phyloP scores from a whole-genome alignment of 106 monocot species.

The Dioscorea zingiberensis region DNA sequence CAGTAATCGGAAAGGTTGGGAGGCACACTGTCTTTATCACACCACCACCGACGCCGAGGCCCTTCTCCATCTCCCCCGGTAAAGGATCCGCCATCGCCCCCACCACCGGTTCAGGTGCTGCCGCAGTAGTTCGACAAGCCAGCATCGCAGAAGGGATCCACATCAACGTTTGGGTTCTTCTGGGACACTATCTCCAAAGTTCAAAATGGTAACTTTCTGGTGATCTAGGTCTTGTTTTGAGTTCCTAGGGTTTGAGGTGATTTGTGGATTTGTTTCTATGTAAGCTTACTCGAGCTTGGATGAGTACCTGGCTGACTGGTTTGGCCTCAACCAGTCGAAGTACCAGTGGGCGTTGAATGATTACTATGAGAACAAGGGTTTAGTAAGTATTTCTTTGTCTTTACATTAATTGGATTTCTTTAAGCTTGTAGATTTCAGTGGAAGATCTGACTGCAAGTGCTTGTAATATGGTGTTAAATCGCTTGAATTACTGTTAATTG shows the following conservation, averaged over 20 bases:
- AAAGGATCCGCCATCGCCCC: conserved; percentile 3
- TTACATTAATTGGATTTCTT: neutral
- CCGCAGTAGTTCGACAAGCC: conserved; percentile 67
- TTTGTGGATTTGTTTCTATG: conserved; percentile 1
- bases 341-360: conserved; percentile 95
- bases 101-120: conserved; percentile 61
- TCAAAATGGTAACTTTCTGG: conserved; percentile 61
- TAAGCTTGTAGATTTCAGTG: no score
- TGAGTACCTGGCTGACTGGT: conserved; percentile 76
- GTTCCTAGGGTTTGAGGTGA: neutral
- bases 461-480: no score
- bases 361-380: conserved; percentile 66
- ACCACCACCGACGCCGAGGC: conserved; percentile 28
- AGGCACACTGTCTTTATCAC: conserved; percentile 85
- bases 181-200: conserved; percentile 77
- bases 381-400: conserved; percentile 28
- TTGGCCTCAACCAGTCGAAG: conserved; percentile 85
- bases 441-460: no score
- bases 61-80: neutral
- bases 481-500: no score
- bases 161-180: conserved; percentile 59
- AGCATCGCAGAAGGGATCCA: neutral
- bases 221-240: neutral
- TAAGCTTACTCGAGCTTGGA: conserved; percentile 87
- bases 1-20: conserved; percentile 73